Evolutionary conservation across 2,329 filamentous ascomycete species (phyloP).

Genomic region (Dothiorella sarmentorum): DNA sequence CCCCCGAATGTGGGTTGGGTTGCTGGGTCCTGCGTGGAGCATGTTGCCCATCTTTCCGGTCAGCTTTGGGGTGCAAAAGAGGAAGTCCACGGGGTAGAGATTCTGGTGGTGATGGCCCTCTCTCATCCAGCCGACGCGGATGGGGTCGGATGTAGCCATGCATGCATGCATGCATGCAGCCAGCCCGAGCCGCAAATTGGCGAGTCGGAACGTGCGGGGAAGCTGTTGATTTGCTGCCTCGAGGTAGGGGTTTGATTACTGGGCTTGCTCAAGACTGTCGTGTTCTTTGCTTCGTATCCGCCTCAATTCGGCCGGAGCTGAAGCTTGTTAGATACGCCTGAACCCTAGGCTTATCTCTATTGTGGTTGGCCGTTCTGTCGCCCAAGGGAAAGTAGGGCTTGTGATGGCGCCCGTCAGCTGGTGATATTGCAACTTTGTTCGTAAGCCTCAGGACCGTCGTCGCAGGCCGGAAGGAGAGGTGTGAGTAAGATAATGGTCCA

Average conservation of each 20-base stretch:
- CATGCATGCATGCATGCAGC: neutral
- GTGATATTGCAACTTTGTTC: neutral
- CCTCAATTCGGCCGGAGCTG: neutral
- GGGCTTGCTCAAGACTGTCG: too few species aligned
- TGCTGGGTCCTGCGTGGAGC: neutral
- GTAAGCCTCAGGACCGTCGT: neutral
- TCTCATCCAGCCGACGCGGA: neutral
- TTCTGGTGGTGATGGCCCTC: neutral
- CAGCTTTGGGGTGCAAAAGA: neutral
- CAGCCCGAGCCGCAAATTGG: neutral
- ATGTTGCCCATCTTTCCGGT: neutral
- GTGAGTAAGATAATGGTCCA: slow-evolving; percentile 13
- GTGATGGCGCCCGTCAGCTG: slow-evolving; percentile 3
- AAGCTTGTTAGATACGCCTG: neutral
- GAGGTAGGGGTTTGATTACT: slow-evolving; percentile 8
- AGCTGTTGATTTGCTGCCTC: slow-evolving; percentile 8
- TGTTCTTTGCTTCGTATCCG: too few species aligned
- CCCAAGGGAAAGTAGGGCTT: neutral
- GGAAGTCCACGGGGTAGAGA: neutral
- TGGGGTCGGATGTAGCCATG: neutral
- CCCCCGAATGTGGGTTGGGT: neutral
- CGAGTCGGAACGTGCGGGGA: neutral
- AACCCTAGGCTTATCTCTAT: neutral
- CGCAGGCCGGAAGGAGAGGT: neutral
- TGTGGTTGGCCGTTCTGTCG: neutral